Evolutionary conservation across 176 grass and related monocot species (phyloP).

Genomic region (Bolboschoenus planiculmis): DNA sequence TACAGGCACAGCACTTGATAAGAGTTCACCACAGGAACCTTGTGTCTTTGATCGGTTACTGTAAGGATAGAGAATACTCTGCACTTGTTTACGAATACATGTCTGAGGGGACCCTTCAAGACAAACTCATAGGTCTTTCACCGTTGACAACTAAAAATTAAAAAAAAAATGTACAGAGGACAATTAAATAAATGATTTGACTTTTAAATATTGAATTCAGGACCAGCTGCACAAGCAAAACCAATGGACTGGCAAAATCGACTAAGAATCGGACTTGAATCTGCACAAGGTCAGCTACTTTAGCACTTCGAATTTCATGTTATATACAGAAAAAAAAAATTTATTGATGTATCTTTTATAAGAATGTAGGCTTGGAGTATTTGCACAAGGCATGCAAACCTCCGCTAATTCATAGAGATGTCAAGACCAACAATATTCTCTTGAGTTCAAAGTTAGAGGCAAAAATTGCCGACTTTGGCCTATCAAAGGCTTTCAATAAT

Average conservation of each 20-base stretch:
- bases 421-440: conserved; percentile 54
- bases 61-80: conserved; percentile 32
- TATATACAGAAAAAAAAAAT: not conserved
- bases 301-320: not conserved
- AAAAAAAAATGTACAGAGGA: not conserved
- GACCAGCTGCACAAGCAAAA: conserved; percentile 14
- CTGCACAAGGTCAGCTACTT: conserved; percentile 39
- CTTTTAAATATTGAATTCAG: conserved; percentile 1
- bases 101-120: conserved; percentile 39
- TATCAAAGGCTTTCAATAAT: conserved; percentile 41
- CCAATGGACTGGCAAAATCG: conserved; percentile 33
- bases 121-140: conserved; percentile 41
- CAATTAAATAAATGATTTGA: not conserved
- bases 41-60: conserved; percentile 54
- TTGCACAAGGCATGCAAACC: conserved; percentile 41
- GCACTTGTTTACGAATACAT: conserved; percentile 51
- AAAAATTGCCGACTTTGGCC: conserved; percentile 50
- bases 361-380: conserved; percentile 38
- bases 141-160: not conserved
- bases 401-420: conserved; percentile 40
- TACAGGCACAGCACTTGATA: conserved; percentile 36
- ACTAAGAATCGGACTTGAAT: conserved; percentile 40
- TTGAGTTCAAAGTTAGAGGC: conserved; percentile 37
- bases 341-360: not conserved
- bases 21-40: conserved; percentile 56